Base-by-base conservation (phyloP, 805 yeast species). In the Starmerella stellata region DNA sequence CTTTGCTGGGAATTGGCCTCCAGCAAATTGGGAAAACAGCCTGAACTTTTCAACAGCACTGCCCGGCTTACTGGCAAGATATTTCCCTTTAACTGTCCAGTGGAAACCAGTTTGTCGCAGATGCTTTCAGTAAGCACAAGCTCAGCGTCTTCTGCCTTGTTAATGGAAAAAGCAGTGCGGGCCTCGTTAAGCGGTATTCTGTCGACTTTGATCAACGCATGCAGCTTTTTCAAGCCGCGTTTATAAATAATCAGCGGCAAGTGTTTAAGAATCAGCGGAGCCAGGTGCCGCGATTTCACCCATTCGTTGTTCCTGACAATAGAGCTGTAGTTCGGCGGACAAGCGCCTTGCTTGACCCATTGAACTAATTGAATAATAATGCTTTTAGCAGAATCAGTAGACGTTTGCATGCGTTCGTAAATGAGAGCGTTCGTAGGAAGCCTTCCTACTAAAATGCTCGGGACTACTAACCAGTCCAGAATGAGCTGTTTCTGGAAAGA, bases 391-490 rank as follows among this genome's bases (percentile, higher is more conserved):
- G 7, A 5, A 8, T 5, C 11, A 13, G 8, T 13, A 8, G 14
- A 15, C 19, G 7, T 8, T 8, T 34, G 34, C 15, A 41, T 45
- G n/a, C n/a, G n/a, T n/a, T n/a, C n/a, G n/a, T n/a, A n/a, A 15
- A 61, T 37, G 11, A 60, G 18, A 2, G 39, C 45, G 11, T 55
- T 51, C 21, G 59, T 56, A 0, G 80, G 78, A 13, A 59, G 42
- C 36, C 66, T 65, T 0, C 82, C 82, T 30, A 72, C 59, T 1
- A 74, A 51, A 5, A 75, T 52, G 2, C 72, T 63, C 0, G 68
- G 58, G 0, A 81, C 75, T 1, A 74, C 44, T 30, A 75, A 55
- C 40, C 65, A 65, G 24, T 61, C 58, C 25, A 75, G 53, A 4
- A 74, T 61, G 28, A 57, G 52, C 13, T 61, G 54, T 30, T 59